Base-by-base conservation (phyloP, 306 rosid genomes). In the Vicia sativa region DNA sequence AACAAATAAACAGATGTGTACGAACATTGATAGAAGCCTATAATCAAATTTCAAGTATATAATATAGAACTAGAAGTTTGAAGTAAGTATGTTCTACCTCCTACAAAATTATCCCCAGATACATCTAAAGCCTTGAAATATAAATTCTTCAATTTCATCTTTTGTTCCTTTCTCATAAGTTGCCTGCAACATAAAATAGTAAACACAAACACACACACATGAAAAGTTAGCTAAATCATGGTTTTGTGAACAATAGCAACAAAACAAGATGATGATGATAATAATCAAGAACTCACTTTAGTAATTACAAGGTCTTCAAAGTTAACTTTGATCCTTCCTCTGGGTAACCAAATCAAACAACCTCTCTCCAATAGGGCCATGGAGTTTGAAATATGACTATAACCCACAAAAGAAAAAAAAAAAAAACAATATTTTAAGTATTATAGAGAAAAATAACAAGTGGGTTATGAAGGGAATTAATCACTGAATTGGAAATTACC, bases 221-320 rank as follows among this genome's bases (percentile, higher is more conserved):
- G 52, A 39, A 38, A 9, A 35, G 46, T 41, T 35, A 68, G 23
- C 8, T 34, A 54, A 62, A 37, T 31, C 38, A 52, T 46, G 16
- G n/a, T 46, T 72, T 64, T 64, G 6, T 64, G 5, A 29, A 58
- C 52, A 35, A 55, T 19, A 56, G 6, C 21, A 54, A 52, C 34
- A 56, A 53, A 54, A 57, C 44, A 25, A 9, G 11, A 49, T n/a
- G n/a, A n/a, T 45, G 7, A 45, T 31, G 23, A 73, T 73, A 25
- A 45, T 55, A 2, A 44, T 34, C n/a, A n/a, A n/a, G n/a, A 68
- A 62, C 75, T 85, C 76, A 88, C 98, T 78, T 93, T 93, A 70
- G 97, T 86, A 54, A 90, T 29, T 42, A 93, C 91, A 11, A 93
- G 90, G 81, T 90, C 98, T 76, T 90, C 90, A 70, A 86, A 28